phyloP scores from a whole-genome alignment of 305 asterid genomes.

The Withania somnifera region DNA sequence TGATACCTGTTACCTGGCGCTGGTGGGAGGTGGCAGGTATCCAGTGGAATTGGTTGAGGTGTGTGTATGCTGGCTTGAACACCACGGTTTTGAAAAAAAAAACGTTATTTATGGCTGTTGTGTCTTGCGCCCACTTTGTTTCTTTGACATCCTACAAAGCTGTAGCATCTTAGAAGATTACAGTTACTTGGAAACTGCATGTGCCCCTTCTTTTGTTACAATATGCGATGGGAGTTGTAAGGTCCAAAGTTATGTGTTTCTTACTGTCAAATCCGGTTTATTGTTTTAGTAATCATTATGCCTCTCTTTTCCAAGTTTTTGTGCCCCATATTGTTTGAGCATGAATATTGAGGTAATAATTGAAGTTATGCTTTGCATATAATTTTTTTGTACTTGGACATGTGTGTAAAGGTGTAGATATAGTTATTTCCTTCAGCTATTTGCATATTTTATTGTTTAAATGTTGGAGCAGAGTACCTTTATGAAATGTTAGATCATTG shows the following conservation, averaged over 20 bases:
- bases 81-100: too few species aligned
- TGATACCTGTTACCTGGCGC: too few species aligned
- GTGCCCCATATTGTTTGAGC: background rate
- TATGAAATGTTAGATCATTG: background rate
- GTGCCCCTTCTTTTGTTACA: background rate
- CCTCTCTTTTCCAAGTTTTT: background rate
- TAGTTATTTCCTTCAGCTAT: background rate
- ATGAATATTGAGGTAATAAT: background rate
- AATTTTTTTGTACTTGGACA: background rate
- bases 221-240: background rate
- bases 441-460: background rate
- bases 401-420: background rate
- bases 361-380: background rate
- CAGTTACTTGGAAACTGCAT: background rate
- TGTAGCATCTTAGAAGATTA: background rate
- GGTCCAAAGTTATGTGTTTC: background rate
- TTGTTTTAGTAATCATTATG: background rate
- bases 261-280: background rate
- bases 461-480: background rate
- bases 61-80: too few species aligned
- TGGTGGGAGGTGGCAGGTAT: too few species aligned
- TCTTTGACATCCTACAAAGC: background rate
- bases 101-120: background rate
- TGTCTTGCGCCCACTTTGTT: background rate
- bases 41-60: too few species aligned